Percentiles rank a stretch among this genome's conserved stretches.
Evolutionary conservation across 768 basidiomycete genomes (phyloP).

Genomic region (Sporobolomyces phaffii): DNA sequence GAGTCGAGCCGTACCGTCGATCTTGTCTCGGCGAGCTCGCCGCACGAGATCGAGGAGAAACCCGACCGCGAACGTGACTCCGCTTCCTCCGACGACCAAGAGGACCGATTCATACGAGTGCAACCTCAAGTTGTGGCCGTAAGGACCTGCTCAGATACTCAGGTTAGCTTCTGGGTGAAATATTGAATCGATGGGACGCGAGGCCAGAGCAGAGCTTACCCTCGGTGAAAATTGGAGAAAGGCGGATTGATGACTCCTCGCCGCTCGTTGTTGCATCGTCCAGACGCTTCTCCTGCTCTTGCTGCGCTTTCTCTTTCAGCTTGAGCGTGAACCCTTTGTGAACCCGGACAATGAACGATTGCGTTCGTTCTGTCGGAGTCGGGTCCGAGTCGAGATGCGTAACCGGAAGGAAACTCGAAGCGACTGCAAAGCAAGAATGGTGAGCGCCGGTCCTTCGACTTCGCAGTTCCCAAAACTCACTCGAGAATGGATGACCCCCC

Average conservation of each 20-base stretch:
- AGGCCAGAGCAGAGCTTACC: neutral
- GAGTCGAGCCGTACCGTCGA: neutral
- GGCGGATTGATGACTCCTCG: neutral
- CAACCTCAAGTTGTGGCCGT: slow-evolving; percentile 13
- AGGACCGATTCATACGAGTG: slow-evolving; percentile 20
- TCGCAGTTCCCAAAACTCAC: no score
- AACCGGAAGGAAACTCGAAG: slow-evolving; percentile 18
- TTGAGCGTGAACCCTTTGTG: slow-evolving; percentile 16
- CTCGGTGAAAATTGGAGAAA: slow-evolving; percentile 17
- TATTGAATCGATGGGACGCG: neutral
- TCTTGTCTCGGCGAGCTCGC: neutral
- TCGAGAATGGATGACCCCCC: slow-evolving; percentile 27
- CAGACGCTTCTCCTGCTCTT: neutral
- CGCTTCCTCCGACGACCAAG: slow-evolving; percentile 16
- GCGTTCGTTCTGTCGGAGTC: neutral
- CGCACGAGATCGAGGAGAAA: slow-evolving; percentile 25
- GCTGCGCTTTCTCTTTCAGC: neutral
- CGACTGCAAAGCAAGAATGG: no score
- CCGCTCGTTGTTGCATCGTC: neutral
- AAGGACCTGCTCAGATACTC: no score
- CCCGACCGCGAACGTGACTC: slow-evolving; percentile 12
- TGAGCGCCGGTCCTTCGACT: no score
- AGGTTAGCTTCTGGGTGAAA: no score
- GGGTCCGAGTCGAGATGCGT: neutral
- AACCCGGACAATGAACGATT: slow-evolving; percentile 7